phyloP scores from a whole-genome alignment of 441 rosid genomes.

The Iberis amara region DNA sequence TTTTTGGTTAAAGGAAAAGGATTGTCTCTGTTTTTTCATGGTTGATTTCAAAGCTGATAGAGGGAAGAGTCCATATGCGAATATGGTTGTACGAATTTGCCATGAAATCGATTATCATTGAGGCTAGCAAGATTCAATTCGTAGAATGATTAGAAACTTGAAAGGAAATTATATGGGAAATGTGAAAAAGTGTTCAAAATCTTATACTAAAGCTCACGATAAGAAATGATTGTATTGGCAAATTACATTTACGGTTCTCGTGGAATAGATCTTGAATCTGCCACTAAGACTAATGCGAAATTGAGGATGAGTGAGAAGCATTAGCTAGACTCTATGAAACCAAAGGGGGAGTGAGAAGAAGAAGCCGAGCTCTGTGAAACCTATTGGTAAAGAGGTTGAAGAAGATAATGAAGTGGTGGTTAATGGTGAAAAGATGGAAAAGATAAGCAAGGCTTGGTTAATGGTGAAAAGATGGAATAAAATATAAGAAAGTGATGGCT shows the following conservation, averaged over 20 bases:
- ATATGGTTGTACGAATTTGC: slow-evolving; percentile 29
- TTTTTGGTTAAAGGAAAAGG: too few species aligned
- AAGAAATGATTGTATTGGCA: slow-evolving; percentile 24
- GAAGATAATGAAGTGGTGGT: neutral
- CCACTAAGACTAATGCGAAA: neutral
- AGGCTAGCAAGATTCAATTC: slow-evolving; percentile 30
- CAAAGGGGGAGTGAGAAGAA: neutral
- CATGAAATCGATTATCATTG: slow-evolving; percentile 31
- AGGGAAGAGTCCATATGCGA: slow-evolving; percentile 21
- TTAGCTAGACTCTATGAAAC: neutral
- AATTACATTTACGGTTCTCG: slow-evolving; percentile 37
- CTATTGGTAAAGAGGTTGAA: neutral
- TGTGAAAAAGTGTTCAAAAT: slow-evolving; percentile 18
- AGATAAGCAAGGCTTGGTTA: too few species aligned
- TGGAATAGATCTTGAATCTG: slow-evolving; percentile 1
- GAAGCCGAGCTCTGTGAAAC: neutral
- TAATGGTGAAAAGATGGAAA: neutral
- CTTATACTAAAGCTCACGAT: slow-evolving; percentile 35
- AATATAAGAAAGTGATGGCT: too few species aligned
- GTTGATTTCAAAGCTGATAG: slow-evolving; percentile 22
- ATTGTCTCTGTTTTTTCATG: too few species aligned
- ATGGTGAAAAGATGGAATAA: too few species aligned
- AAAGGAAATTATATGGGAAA: slow-evolving; percentile 31
- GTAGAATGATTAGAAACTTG: slow-evolving; percentile 33
- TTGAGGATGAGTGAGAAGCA: neutral